Evolutionary conservation across 345 rosid genomes (phyloP), one percentile per base, ranked within the genome.

Genomic region (Salix udensis): DNA sequence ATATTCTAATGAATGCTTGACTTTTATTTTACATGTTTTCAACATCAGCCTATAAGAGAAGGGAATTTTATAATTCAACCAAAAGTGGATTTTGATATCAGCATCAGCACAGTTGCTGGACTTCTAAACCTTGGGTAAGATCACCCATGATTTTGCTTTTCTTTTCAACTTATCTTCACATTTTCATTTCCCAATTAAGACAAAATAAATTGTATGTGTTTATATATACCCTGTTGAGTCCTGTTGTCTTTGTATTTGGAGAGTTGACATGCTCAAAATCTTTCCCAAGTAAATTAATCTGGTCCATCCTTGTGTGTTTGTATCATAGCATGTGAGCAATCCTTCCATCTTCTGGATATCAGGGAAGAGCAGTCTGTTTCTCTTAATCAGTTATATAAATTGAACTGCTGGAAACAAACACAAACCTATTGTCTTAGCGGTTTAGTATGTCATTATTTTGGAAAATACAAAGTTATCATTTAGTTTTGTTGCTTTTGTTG

Each of bases 31-130:
- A 3, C 72, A 75, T 42, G 78, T 12, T 40, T 73, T 74, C 71
- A 85, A 23, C 85, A 72, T 68, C 74, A 96, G 99, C 99, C 99
- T 42, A 92, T 96, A 61, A 88, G 97, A 87, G 99, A 96, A 90
- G 99, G 99, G 77, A 89, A 94, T 84, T 94, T 94, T 89, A 94
- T 96, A 84, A 92, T 96, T 85, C 99, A 96, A 84, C 99, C 98
- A 30, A 96, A 96, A 88, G 99, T 96, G 77, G 99, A 94, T 84
- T 96, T 96, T 67, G 99, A 94, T 86, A 96, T 96, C 73, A 92
- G 99, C 86, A 87, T 91, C 77, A 92, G 93, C 84, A 96, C 99
- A 28, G 99, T 96, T 78, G 92, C 94, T 34, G 99, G 99, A 72
- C 99, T 96, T 82, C 95, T 94, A 72, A 94, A 92, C 81, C 99